Evolutionary conservation across 805 yeast genomes (phyloP).

Genomic region (Teunomyces cretensis): DNA sequence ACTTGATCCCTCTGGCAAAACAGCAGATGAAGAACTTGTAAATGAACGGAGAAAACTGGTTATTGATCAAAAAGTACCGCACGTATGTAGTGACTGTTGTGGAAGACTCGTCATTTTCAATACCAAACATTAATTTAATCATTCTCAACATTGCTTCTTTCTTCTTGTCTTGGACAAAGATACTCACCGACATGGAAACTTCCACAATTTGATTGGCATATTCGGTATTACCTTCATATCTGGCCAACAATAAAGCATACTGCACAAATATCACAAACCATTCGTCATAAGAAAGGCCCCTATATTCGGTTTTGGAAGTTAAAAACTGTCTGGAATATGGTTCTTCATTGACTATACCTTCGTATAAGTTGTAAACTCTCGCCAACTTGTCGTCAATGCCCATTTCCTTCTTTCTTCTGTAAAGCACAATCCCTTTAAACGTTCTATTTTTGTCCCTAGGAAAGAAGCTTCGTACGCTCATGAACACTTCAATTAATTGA

Average conservation of each 20-base stretch:
- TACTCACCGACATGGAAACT: slow-evolving; percentile 74
- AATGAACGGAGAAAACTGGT: slow-evolving; percentile 73
- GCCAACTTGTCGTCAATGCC: slow-evolving; percentile 73
- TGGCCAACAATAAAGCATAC: slow-evolving; percentile 66
- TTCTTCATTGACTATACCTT: slow-evolving; percentile 45
- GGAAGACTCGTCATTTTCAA: slow-evolving; percentile 47
- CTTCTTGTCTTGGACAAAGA: slow-evolving; percentile 65
- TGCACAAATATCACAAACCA: slow-evolving; percentile 89
- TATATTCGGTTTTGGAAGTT: slow-evolving; percentile 58
- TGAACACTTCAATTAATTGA: slow-evolving; percentile 80
- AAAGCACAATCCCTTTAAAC: slow-evolving; percentile 65
- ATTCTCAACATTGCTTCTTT: slow-evolving; percentile 61
- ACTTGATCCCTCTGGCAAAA: slow-evolving; percentile 58
- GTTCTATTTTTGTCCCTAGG: slow-evolving; percentile 70
- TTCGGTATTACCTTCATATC: slow-evolving; percentile 63
- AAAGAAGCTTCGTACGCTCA: slow-evolving; percentile 74
- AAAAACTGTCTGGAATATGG: slow-evolving; percentile 28
- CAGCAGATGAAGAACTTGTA: slow-evolving; percentile 66
- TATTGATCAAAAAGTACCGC: slow-evolving; percentile 61
- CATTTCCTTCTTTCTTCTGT: slow-evolving; percentile 59
- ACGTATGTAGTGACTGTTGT: slow-evolving; percentile 54
- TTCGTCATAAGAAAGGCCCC: slow-evolving; percentile 72
- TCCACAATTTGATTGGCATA: slow-evolving; percentile 54
- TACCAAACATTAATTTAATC: slow-evolving; percentile 63
- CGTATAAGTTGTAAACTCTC: slow-evolving; percentile 63